phyloP scores from a whole-genome alignment of 2,329 filamentous ascomycete genomes.

The Ophiostoma quercus region DNA sequence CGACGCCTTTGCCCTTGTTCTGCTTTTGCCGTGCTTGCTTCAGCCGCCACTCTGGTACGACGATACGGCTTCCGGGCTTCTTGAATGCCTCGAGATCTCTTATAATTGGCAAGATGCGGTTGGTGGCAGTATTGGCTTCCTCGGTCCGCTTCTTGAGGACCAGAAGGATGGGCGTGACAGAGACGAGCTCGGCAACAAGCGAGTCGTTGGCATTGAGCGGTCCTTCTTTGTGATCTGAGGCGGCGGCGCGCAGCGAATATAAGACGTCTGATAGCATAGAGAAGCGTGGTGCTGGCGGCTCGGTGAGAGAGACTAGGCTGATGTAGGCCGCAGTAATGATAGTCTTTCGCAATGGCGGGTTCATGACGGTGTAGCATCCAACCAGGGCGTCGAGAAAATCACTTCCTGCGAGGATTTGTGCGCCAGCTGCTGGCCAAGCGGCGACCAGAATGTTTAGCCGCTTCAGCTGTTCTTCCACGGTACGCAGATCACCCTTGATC shows the following conservation, averaged over 20 bases:
- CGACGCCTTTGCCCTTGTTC: conserved; percentile 31
- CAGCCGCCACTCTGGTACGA: conserved; percentile 45
- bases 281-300: conserved; percentile 61
- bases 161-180: conserved; percentile 68
- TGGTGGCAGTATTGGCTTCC: conserved; percentile 41
- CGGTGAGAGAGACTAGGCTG: conserved; percentile 64
- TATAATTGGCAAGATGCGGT: conserved; percentile 56
- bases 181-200: conserved; percentile 75
- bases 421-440: conserved; percentile 51
- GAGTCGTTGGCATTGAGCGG: conserved; percentile 58
- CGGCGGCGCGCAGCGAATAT: conserved; percentile 69
- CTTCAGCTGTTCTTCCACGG: conserved; percentile 51
- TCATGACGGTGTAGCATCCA: conserved; percentile 58
- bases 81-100: conserved; percentile 55
- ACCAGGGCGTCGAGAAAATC: conserved; percentile 79
- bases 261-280: conserved; percentile 77
- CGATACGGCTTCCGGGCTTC: conserved; percentile 47
- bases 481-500: conserved; percentile 44
- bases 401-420: conserved; percentile 72
- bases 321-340: conserved; percentile 72
- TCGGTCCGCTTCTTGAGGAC: conserved; percentile 54
- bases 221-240: conserved; percentile 57
- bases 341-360: conserved; percentile 57
- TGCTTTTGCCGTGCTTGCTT: conserved; percentile 37
- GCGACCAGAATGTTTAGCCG: conserved; percentile 60